Conservation (phyloP, 2,329 filamentous ascomycete genomes). For the Kalaharituber pfeilii region DNA sequence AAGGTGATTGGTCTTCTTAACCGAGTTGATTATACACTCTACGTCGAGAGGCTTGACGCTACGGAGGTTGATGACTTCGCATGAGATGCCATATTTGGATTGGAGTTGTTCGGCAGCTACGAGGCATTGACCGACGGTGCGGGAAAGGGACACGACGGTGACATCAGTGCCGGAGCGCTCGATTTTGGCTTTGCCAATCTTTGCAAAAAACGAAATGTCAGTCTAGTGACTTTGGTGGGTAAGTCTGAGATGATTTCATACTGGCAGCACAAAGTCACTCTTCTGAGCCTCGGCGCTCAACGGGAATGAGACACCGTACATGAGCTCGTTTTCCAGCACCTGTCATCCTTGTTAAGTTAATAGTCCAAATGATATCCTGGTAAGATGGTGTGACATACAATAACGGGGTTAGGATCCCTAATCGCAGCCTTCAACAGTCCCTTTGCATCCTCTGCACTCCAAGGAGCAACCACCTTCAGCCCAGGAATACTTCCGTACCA, state of each 20-base stretch:
- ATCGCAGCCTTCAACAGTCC: constrained; percentile 95
- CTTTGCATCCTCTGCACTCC: constrained; percentile 96
- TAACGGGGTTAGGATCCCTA: constrained; percentile 91
- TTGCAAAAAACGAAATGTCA: constrained; percentile 16
- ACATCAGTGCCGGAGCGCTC: constrained; percentile 91
- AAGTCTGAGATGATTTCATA: constrained; percentile 28
- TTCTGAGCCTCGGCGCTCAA: constrained; percentile 95
- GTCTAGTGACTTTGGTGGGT: constrained; percentile 1
- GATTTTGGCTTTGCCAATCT: constrained; percentile 95
- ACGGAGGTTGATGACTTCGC: constrained; percentile 93
- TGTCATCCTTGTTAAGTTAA: not conserved
- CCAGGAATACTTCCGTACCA: constrained; percentile 99
- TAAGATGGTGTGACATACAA: constrained; percentile 30
- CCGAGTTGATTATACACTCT: constrained; percentile 83
- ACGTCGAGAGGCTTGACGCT: constrained; percentile 94
- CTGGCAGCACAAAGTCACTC: constrained; percentile 84
- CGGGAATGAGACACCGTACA: constrained; percentile 89
- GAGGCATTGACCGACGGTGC: constrained; percentile 84
- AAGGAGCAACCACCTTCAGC: constrained; percentile 89
- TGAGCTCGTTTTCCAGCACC: constrained; percentile 59
- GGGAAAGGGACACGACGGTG: constrained; percentile 85
- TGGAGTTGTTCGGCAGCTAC: constrained; percentile 79
- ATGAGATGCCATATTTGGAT: constrained; percentile 89
- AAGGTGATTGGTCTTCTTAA: constrained; percentile 95
- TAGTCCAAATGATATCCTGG: not conserved